A percentile compares a stretch with the other conserved stretches of the same genome.
phyloP scores from a whole-genome alignment of 371 early-diverging fungal species.

The Syncephalastrum sp. region DNA sequence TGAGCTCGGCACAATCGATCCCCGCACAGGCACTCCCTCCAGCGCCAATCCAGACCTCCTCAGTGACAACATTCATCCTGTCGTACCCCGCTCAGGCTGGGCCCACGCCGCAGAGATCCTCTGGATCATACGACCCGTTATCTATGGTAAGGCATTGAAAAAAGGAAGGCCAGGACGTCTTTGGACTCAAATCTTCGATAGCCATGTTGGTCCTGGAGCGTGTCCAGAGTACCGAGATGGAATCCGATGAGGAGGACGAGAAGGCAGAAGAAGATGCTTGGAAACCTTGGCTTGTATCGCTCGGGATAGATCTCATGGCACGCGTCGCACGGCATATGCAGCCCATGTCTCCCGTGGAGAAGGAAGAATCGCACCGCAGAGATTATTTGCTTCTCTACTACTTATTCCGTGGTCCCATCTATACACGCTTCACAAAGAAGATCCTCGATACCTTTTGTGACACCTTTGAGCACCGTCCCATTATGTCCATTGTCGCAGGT shows the following conservation, averaged over 20 bases:
- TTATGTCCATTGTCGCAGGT: conserved; percentile 37
- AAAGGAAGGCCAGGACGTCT: neutral
- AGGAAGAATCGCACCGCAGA: conserved; percentile 33
- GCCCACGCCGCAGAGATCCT: conserved; percentile 30
- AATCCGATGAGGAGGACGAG: conserved; percentile 17
- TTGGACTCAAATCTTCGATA: neutral
- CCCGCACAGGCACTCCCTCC: conserved; percentile 36
- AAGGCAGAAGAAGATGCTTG: conserved; percentile 15
- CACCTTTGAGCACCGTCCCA: conserved; percentile 37
- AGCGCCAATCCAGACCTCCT: conserved; percentile 8
- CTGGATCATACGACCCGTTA: conserved; percentile 38
- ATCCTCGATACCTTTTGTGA: conserved; percentile 31
- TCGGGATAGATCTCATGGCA: conserved; percentile 29
- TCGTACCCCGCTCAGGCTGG: conserved; percentile 20
- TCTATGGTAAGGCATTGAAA: conserved; percentile 30
- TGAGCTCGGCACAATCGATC: conserved; percentile 29
- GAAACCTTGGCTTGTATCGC: conserved; percentile 44
- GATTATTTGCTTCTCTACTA: conserved; percentile 38
- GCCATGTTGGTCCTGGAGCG: neutral
- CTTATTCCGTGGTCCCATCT: conserved; percentile 33
- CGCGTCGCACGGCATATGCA: conserved; percentile 25
- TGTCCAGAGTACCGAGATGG: neutral
- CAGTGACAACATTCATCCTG: neutral
- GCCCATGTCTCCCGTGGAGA: conserved; percentile 29
- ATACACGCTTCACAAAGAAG: conserved; percentile 32